A percentile compares a stretch with the other conserved stretches of the same genome.
Evolutionary conservation across 768 basidiomycete species (phyloP).

Genomic region (Hericium alpestre): DNA sequence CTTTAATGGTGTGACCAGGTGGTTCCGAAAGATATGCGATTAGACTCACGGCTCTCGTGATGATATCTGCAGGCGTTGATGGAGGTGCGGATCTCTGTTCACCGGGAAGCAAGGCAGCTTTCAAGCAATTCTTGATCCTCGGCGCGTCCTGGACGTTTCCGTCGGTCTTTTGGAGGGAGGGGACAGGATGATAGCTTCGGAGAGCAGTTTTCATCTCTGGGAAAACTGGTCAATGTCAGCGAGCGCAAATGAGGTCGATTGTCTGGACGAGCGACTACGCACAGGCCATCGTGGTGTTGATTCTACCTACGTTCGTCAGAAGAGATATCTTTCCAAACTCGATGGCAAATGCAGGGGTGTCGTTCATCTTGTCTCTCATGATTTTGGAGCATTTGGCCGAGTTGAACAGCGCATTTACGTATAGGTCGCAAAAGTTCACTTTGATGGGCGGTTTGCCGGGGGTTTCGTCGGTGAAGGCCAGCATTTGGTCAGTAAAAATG

Average conservation of each 20-base stretch:
- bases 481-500: constrained; percentile 61
- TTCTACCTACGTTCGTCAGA: constrained; percentile 80
- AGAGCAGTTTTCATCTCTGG: constrained; percentile 90
- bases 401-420: constrained; percentile 70
- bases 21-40: constrained; percentile 2
- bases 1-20: constrained; percentile 23
- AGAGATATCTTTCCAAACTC: constrained; percentile 79
- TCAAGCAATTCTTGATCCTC: constrained; percentile 83
- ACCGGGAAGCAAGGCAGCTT: constrained; percentile 63
- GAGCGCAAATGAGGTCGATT: constrained; percentile 4
- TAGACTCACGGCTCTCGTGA: constrained; percentile 45
- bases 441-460: constrained; percentile 33
- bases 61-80: constrained; percentile 64
- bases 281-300: constrained; percentile 90
- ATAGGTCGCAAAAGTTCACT: constrained; percentile 74
- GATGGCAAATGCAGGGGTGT: constrained; percentile 65
- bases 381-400: constrained; percentile 82
- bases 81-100: constrained; percentile 60
- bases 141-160: constrained; percentile 87
- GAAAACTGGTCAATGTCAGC: constrained; percentile 45
- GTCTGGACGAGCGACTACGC: constrained; percentile 20
- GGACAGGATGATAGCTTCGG: constrained; percentile 85
- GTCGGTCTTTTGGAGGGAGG: constrained; percentile 78
- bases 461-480: constrained; percentile 62
- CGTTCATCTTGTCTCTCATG: constrained; percentile 79